Evolutionary conservation across 768 basidiomycete genomes (phyloP), one percentile per base, ranked within the genome.

Genomic region (Mycena capillaripes): DNA sequence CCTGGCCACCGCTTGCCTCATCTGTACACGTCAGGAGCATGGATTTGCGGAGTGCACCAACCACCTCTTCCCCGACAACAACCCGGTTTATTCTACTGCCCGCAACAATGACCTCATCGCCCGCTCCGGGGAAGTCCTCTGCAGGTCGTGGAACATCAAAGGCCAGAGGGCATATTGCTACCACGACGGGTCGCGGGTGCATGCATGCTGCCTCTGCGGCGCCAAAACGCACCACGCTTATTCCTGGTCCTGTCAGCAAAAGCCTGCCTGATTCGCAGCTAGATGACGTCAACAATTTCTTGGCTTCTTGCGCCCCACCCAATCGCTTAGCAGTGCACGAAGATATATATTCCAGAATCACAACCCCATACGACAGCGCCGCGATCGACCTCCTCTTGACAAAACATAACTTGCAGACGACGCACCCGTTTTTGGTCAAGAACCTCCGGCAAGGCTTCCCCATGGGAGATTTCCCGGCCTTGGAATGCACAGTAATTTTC

Each of bases 371-470:
- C 50, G 17, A 42, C 50, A 10, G 25, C 8, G 38, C 32, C 40
- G 50, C 59, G 0, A n/a, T 69, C 36, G 48, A 69, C 2, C 7
- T 16, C 17, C 21, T 55, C 9, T 8, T 69, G 3, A 9, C 19
- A 0, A 61, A 62, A n/a, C 67, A 69, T 29, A 21, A 32, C 21
- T 11, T 69, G 5, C 9, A 2, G 3, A 9, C n/a, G 5, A n/a
- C 23, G 2, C 56, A 73, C 32, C 61, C 62, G 0, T 3, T 8
- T 7, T 34, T 76, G 0, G 12, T 58, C 1, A 8, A 61, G 27
- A 72, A 72, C 10, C 52, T 76, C 0, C 48, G 60, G 17, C 17
- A 61, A 14, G 69, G 76, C 12, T 77, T 77, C 30, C 75, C 69
- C 21, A 76, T 77, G 44, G 72, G 76, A 10, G 52, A 66, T 4